These are phyloP conservation scores for Sherardia arvensis DNA, from an alignment of 257 asterid genomes.

Conservation along the genomic window DNA sequence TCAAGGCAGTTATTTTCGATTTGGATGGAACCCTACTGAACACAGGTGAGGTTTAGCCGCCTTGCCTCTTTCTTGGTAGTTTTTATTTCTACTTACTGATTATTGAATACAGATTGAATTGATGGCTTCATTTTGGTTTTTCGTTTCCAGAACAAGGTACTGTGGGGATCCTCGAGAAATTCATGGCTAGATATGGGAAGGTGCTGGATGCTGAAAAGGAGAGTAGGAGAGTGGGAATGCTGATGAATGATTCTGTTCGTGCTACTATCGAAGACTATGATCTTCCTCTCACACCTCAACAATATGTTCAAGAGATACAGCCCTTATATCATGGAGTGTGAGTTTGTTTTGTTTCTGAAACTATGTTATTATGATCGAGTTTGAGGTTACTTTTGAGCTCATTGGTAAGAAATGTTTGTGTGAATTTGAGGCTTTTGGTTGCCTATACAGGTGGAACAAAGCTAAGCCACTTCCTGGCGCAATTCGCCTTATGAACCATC, in stretches of 20 bases:
- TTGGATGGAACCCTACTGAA: slow-evolving; percentile 85
- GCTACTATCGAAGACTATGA: slow-evolving; percentile 55
- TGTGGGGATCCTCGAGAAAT: slow-evolving; percentile 49
- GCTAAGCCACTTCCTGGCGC: slow-evolving; percentile 88
- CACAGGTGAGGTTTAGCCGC: too few species aligned
- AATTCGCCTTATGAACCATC: slow-evolving; percentile 68
- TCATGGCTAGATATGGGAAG: slow-evolving; percentile 60
- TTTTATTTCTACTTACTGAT: neutral
- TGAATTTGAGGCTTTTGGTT: neutral
- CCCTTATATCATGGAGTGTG: slow-evolving; percentile 74
- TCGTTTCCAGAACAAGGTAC: slow-evolving; percentile 53
- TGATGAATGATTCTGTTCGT: slow-evolving; percentile 37
- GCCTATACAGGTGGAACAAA: slow-evolving; percentile 48
- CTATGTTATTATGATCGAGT: neutral
- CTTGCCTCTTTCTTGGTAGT: neutral
- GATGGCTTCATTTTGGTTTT: slow-evolving; percentile 10
- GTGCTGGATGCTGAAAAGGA: slow-evolving; percentile 65
- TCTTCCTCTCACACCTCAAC: slow-evolving; percentile 66
- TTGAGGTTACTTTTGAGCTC: neutral
- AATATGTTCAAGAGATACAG: slow-evolving; percentile 38
- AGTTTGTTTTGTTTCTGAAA: slow-evolving; percentile 18
- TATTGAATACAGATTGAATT: neutral
- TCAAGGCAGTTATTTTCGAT: slow-evolving; percentile 70
- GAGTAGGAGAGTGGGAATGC: slow-evolving; percentile 56
- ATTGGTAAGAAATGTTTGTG: neutral